Base-by-base conservation (phyloP, 2,329 filamentous ascomycete species). In the Scedosporium minutisporum region DNA sequence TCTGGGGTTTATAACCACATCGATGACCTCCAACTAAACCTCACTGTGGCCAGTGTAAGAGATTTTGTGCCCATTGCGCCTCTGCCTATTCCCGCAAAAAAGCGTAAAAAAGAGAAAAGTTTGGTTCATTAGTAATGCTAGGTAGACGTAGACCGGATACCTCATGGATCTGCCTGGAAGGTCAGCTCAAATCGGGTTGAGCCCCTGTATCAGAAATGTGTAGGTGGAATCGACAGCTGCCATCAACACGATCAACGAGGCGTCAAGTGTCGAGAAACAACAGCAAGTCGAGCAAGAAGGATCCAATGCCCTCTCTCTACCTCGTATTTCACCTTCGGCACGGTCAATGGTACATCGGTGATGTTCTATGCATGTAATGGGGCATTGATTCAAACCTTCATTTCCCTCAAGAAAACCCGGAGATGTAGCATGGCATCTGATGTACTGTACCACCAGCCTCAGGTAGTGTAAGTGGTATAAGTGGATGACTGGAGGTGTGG, bases 1-100 rank as follows among this genome's bases (percentile, higher is more conserved):
- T 57, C 53, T 46, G 57, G 53, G 44, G 58, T 60, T 27, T 41
- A 58, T 58, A 41, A 58, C 38, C 57, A 58, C 57, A 60, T 60
- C 58, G 33, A 58, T 41, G 55, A 58, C 55, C 6, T 58, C 1
- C 25, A 58, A 58, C 16, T 3, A 51, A 38, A 38, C 51, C 51
- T 55, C 51, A 55, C 51, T 5, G 9, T 10, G 14, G 51, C 12
- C 51, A 6, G 51, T 23, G 51, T 55, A 55, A 55, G 51, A 55
- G 51, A 14, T 55, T 23, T 18, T 27, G 51, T 23, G 51, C 18
- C 23, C 21, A 18, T 55, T 14, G 16, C n/a, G 18, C 51, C 18
- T 27, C 18, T 27, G 18, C 33, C 33, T 38, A 38, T 38, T 38
- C 33, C 33, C 33, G 33, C 33, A 38, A 38, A 38, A 38, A 38